phyloP scores from a whole-genome alignment of 345 rosid species.

The Noccaea bulbosa region DNA sequence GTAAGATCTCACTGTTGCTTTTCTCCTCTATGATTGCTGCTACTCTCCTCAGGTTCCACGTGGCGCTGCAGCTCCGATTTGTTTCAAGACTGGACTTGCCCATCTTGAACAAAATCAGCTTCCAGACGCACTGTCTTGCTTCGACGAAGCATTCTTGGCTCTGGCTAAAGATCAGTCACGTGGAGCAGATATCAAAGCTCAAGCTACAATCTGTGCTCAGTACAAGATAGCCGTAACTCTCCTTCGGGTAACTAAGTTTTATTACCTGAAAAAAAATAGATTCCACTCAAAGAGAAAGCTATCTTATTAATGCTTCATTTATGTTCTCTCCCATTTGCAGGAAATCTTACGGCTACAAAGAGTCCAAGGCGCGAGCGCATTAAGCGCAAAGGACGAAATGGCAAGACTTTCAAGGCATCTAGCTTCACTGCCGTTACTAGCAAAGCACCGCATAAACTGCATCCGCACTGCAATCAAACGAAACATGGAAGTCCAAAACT shows the following conservation, averaged over 20 bases:
- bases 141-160: conserved; percentile 95
- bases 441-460: conserved; percentile 95
- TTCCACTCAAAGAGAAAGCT: background rate
- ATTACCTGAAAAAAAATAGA: background rate
- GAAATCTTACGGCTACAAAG: conserved; percentile 86
- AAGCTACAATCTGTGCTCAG: conserved; percentile 97
- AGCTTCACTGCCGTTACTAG: conserved; percentile 84
- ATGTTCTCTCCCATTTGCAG: conserved; percentile 44
- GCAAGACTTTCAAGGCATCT: conserved; percentile 92
- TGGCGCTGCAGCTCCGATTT: conserved; percentile 87
- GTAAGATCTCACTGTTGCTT: conserved; percentile 19
- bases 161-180: conserved; percentile 96
- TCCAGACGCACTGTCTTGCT: conserved; percentile 93
- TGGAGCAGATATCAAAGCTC: conserved; percentile 95
- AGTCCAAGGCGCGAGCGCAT: conserved; percentile 89
- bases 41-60: conserved; percentile 71
- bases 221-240: conserved; percentile 95
- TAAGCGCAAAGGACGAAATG: conserved; percentile 98
- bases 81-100: conserved; percentile 94
- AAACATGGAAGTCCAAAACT: conserved; percentile 98
- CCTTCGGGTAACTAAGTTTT: conserved; percentile 61
- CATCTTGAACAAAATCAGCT: conserved; percentile 99
- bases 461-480: conserved; percentile 92
- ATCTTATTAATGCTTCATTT: conserved; percentile 4
- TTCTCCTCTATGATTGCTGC: background rate